Base-by-base conservation (phyloP, 257 asterid genomes). In the Dorcoceras hygrometricum region DNA sequence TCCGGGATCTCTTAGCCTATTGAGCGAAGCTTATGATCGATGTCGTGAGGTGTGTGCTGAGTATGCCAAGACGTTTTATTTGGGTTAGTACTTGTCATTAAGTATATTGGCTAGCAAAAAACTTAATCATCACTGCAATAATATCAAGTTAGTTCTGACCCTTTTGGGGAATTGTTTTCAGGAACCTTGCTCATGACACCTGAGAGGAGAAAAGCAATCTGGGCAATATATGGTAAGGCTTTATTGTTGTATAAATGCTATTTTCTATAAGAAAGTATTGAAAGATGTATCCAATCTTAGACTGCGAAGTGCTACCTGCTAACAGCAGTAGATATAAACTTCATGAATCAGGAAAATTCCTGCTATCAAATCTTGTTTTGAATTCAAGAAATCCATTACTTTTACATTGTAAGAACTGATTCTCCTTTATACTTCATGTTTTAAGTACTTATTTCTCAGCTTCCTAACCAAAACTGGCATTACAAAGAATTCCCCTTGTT, bases 171-270 rank as follows among this genome's bases (percentile, higher is more conserved):
- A 3, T 61, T 12, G 73, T 76, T 80, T 64, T 22, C 79, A 94
- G 99, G 99, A 62, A 94, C 99, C 10, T 8, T 84, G 85, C 82
- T 94, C 27, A 94, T 94, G 99, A 94, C 99, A 5, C 89, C 98
- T 1, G 96, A 91, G 81, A 87, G 99, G 66, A 78, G 89, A 72
- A 82, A 84, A 80, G 99, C 99, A 74, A 89, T 94, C 39, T 94
- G 99, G 99, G 99, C 99, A n/a, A 94, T 94, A 39, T 94, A 94
- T 59, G 99, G 99, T 94, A 69, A 84, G 84, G 62, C 54, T 71
- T 67, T 70, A 73, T 69, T 60, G 23, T 32, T 24, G 55, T 56
- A 59, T 32, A 10, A 39, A 9, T 22, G 59, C 20, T 6, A 24
- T 50, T 65, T 61, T 54, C 24, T 59, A 34, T 23, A 3, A 10